A percentile compares a stretch with the other conserved stretches of the same genome.
Evolutionary conservation across 2,329 filamentous ascomycete species (phyloP).

Genomic region (Fusarium kyushuense): DNA sequence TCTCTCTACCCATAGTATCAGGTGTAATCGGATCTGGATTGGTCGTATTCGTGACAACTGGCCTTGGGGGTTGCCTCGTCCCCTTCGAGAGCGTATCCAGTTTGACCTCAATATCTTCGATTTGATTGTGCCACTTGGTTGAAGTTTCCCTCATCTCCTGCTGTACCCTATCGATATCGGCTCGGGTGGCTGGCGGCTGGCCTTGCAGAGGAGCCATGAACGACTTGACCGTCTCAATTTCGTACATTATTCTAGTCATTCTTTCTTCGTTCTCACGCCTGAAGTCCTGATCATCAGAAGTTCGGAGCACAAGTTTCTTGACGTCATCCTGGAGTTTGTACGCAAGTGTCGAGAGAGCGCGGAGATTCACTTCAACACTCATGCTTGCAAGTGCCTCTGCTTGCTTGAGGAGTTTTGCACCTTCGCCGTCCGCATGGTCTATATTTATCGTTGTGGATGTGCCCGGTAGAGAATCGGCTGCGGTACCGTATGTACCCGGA

Average conservation of each 20-base stretch:
- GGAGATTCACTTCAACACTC: constrained; percentile 54
- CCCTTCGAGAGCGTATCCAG: constrained; percentile 42
- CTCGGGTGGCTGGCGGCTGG: constrained; percentile 16
- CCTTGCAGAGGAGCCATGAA: constrained; percentile 38
- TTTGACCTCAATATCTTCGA: constrained; percentile 41
- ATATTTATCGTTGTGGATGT: neutral
- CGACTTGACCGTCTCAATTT: constrained; percentile 50
- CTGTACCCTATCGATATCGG: constrained; percentile 37
- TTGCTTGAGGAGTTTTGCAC: constrained; percentile 39
- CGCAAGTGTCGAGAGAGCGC: constrained; percentile 46
- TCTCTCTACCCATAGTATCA: constrained; percentile 13
- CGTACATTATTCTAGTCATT: constrained; percentile 48
- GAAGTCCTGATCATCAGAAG: constrained; percentile 48
- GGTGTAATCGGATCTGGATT: neutral
- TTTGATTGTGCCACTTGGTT: constrained; percentile 38
- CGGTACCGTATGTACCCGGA: neutral
- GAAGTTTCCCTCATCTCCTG: constrained; percentile 36
- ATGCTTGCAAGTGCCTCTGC: constrained; percentile 54
- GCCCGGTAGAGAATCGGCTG: neutral
- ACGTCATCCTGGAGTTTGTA: constrained; percentile 51
- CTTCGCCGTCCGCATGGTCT: neutral
- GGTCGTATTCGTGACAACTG: constrained; percentile 35
- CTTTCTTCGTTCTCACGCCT: constrained; percentile 48
- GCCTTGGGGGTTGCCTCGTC: constrained; percentile 41
- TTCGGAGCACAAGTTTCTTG: constrained; percentile 43